A percentile compares a stretch with the other conserved stretches of the same genome.
phyloP scores from a whole-genome alignment of 1,284 basidiomycete genomes.

The Apiotrichum akiyoshidainum region DNA sequence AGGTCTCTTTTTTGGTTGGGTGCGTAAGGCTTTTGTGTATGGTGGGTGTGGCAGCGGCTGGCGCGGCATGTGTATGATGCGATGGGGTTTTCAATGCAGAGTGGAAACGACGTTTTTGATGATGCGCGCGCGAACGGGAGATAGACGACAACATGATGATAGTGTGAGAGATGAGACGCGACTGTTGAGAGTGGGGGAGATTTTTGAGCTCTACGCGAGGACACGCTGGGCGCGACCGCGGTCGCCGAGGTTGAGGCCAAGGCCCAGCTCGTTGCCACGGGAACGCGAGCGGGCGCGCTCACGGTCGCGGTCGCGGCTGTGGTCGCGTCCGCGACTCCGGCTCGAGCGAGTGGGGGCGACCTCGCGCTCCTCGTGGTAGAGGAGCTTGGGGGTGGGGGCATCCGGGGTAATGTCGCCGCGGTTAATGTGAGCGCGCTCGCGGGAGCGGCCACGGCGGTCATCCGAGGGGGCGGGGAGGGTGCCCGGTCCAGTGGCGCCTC shows the following conservation, averaged over 20 bases:
- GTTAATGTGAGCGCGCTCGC: slow-evolving; percentile 29
- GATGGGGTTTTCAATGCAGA: no score
- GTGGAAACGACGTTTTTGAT: no score
- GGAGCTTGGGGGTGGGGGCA: slow-evolving; percentile 13
- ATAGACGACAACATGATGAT: background rate
- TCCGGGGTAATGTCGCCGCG: slow-evolving; percentile 21
- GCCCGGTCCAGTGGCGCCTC: background rate
- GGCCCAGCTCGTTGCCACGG: slow-evolving; percentile 9
- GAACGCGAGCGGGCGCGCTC: slow-evolving; percentile 9
- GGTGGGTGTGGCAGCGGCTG: background rate
- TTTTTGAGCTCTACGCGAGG: background rate
- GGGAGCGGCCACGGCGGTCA: slow-evolving; percentile 32
- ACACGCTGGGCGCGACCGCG: slow-evolving; percentile 14
- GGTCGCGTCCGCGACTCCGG: slow-evolving; percentile 25
- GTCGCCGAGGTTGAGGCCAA: slow-evolving; percentile 13
- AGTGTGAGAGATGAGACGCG: background rate
- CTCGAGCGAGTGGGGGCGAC: slow-evolving; percentile 30
- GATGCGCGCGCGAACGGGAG: no score
- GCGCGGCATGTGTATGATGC: no score
- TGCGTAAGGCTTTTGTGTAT: background rate
- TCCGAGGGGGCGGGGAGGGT: background rate
- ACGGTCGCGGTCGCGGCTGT: slow-evolving; percentile 17
- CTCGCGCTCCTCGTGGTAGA: slow-evolving; percentile 42
- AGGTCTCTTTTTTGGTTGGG: background rate
- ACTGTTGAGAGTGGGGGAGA: background rate